Percentiles rank a stretch among this genome's conserved stretches.
Conservation (phyloP, 805 yeast species). For the Spathaspora sp. region DNA sequence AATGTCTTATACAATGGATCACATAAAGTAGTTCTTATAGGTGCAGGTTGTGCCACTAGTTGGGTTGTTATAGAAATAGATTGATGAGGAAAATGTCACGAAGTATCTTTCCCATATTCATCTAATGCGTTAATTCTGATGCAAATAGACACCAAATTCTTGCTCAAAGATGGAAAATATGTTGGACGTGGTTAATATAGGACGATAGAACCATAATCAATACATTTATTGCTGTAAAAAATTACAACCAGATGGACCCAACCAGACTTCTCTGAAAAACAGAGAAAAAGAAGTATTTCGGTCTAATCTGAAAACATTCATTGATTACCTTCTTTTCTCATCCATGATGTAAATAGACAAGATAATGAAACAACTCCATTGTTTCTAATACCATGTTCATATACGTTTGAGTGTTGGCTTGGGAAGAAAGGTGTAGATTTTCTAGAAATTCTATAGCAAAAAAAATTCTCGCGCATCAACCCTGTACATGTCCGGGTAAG, state of each 20-base stretch:
- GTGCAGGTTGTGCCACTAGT: constrained; percentile 67
- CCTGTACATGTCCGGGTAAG: neutral
- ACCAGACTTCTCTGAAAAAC: neutral
- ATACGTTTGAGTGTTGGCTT: neutral
- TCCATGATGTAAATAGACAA: constrained; percentile 7
- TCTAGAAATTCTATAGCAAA: neutral
- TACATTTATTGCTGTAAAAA: constrained; percentile 2
- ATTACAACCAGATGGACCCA: neutral
- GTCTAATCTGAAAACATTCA: constrained; percentile 2
- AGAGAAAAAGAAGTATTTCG: constrained; percentile 5
- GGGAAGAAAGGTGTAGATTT: neutral
- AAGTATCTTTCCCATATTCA: constrained; percentile 76
- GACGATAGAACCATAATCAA: constrained; percentile 55
- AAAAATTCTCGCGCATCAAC: neutral
- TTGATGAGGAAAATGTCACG: constrained; percentile 48
- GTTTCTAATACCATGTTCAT: neutral
- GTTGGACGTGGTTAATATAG: constrained; percentile 65
- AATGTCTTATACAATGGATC: constrained; percentile 27
- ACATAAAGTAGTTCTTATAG: constrained; percentile 26
- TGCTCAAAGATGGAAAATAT: constrained; percentile 76
- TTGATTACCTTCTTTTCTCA: constrained; percentile 10
- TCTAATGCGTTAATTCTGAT: constrained; percentile 39
- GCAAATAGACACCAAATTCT: constrained; percentile 1
- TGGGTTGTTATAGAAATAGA: constrained; percentile 44
- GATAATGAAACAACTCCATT: neutral